A percentile compares a stretch with the other conserved stretches of the same genome.
Evolutionary conservation across 2,329 filamentous ascomycete genomes (phyloP).

Genomic region (Xylariaceae sp.): DNA sequence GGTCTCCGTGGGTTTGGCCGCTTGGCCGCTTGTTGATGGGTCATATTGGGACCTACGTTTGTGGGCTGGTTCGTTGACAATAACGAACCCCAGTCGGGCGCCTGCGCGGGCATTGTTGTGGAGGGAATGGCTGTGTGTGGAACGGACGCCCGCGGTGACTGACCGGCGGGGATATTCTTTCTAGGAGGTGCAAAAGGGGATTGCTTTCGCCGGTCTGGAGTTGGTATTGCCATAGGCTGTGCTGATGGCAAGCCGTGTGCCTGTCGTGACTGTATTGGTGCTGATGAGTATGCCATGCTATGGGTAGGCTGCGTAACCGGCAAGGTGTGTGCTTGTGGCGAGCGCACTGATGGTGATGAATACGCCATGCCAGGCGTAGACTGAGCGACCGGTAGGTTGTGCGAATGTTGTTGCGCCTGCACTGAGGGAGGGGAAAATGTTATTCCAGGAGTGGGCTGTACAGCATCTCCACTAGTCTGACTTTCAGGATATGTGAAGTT

Average conservation of each 20-base stretch:
- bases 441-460: conserved; percentile 15
- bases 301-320: conserved; percentile 10
- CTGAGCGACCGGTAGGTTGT: conserved; percentile 12
- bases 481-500: conserved; percentile 17
- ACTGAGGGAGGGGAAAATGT: conserved; percentile 12
- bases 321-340: neutral
- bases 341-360: neutral
- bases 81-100: conserved; percentile 22
- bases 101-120: conserved; percentile 20
- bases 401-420: conserved; percentile 14
- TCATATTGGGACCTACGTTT: conserved; percentile 18
- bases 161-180: conserved; percentile 23
- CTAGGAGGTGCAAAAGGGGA: conserved; percentile 15
- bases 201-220: conserved; percentile 15
- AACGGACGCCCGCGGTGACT: conserved; percentile 12
- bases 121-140: conserved; percentile 20
- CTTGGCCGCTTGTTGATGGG: conserved; percentile 22
- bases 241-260: conserved; percentile 5
- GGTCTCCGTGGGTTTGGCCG: conserved; percentile 24
- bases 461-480: conserved; percentile 14
- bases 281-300: neutral
- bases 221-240: conserved; percentile 8
- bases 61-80: conserved; percentile 13
- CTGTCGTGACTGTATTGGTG: conserved; percentile 3
- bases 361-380: neutral